Conservation (phyloP, 2,329 filamentous ascomycete species). For the Botrytis cinerea region DNA sequence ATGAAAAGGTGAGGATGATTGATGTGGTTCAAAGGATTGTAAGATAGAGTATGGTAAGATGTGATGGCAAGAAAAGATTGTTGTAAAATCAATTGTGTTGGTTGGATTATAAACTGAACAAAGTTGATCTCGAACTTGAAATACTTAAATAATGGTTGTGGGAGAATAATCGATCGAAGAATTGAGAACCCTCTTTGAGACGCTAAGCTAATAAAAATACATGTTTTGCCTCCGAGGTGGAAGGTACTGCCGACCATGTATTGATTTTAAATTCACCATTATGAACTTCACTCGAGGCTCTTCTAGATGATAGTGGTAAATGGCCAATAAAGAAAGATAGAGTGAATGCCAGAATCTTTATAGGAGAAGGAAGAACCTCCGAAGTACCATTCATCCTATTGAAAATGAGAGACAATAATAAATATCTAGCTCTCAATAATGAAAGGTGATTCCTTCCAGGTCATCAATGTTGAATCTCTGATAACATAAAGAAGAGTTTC, state of each 20-base stretch:
- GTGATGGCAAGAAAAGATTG: not conserved
- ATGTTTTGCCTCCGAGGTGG: not conserved
- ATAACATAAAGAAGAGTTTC: not conserved
- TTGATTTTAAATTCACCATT: not conserved
- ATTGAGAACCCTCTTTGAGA: not conserved
- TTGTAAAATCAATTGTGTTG: not conserved
- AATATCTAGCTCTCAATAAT: not conserved
- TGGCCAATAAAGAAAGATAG: not conserved
- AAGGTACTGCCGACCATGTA: not conserved
- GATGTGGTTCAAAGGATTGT: not conserved
- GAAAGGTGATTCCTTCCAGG: not conserved
- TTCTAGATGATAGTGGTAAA: not conserved
- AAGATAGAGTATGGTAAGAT: not conserved
- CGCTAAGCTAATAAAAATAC: not conserved
- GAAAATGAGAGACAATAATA: not conserved
- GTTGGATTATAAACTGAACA: not conserved
- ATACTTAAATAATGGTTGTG: constrained; percentile 3
- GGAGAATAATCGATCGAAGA: not conserved
- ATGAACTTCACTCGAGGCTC: not conserved
- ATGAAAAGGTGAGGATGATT: not conserved
- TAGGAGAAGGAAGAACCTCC: not conserved
- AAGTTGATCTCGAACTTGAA: not conserved
- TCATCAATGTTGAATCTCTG: not conserved
- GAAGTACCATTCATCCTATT: not conserved
- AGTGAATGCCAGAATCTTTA: not conserved